phyloP scores from a whole-genome alignment of 805 yeast genomes.

The Candida pseudoglaebosa region DNA sequence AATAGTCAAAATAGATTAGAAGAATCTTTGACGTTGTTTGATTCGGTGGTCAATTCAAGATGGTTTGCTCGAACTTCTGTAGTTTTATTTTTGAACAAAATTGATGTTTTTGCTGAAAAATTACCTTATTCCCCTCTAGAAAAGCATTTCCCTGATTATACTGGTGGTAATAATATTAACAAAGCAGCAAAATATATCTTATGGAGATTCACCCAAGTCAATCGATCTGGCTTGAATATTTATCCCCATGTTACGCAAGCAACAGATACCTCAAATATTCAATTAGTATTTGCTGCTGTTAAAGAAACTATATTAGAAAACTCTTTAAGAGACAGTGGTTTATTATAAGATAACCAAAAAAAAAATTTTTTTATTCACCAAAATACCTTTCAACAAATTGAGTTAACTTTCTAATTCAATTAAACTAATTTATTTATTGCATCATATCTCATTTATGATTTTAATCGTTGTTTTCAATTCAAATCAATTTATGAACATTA shows the following conservation, averaged over 20 bases:
- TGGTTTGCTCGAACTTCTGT: conserved; percentile 90
- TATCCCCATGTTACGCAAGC: conserved; percentile 95
- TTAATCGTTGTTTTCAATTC: conserved; percentile 1
- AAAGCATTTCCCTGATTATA: conserved; percentile 82
- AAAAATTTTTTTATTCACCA: neutral
- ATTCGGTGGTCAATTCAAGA: conserved; percentile 84
- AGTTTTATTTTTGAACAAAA: conserved; percentile 82
- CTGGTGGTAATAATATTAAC: conserved; percentile 83
- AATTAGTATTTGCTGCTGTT: conserved; percentile 80
- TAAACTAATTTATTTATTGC: neutral
- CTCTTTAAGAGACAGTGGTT: conserved; percentile 70
- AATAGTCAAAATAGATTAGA: conserved; percentile 71
- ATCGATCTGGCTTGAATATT: conserved; percentile 74
- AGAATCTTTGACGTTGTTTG: conserved; percentile 80
- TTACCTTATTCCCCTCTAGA: conserved; percentile 77
- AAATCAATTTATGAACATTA: conserved; percentile 1
- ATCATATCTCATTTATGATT: neutral
- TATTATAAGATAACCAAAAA: conserved; percentile 33
- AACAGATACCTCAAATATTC: conserved; percentile 85
- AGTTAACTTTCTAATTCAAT: neutral
- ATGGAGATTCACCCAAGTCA: conserved; percentile 84
- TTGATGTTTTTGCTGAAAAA: conserved; percentile 86
- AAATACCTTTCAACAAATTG: neutral
- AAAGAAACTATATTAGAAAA: conserved; percentile 77
- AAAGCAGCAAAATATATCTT: conserved; percentile 89